Evolutionary conservation across 2,329 filamentous ascomycete genomes (phyloP), one percentile per base, ranked within the genome.

Genomic region (Pseudogymnoascus sp.): DNA sequence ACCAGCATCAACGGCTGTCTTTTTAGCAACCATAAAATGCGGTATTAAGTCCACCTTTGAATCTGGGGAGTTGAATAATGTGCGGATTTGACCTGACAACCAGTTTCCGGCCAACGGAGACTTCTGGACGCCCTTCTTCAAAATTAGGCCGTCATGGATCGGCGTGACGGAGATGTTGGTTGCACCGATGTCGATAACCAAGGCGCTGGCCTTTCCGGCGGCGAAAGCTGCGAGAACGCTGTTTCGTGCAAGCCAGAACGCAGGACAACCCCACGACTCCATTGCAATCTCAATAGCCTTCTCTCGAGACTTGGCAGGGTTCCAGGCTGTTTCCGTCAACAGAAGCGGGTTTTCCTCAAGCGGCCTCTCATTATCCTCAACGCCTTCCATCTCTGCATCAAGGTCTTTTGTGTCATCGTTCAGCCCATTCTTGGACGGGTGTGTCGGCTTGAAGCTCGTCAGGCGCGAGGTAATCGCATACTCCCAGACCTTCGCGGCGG

Each of bases 231-330:
- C 88, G 73, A 97, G 84, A 46, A 97, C 93, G 25, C 93, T 92
- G 62, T 88, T 96, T 72, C 91, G 87, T 67, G 91, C 91, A 66
- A 97, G 81, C 83, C 93, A 99, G 76, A 97, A 97, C 4, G 95
- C 95, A 16, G 95, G 95, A 63, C 89, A 89, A 28, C 91, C 93
- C 92, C 95, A 99, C 73, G 87, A 90, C 81, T 99, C 95, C 88
- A 99, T 97, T 65, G 91, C 92, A 67, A 97, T 87, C 78, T 99
- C 95, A 71, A 97, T 93, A 42, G 89, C 88, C 83, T 95, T 96
- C 78, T 99, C 95, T 65, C 96, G 84, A 65, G 89, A 86, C 79
- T 97, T 97, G 46, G 84, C 77, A 25, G 87, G 83, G 77, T 96
- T 97, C 93, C 93, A 97, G 10, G 91, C 89, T 12, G 93, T 90